phyloP scores from a whole-genome alignment of 345 rosid genomes.

The Durio zibethinus region DNA sequence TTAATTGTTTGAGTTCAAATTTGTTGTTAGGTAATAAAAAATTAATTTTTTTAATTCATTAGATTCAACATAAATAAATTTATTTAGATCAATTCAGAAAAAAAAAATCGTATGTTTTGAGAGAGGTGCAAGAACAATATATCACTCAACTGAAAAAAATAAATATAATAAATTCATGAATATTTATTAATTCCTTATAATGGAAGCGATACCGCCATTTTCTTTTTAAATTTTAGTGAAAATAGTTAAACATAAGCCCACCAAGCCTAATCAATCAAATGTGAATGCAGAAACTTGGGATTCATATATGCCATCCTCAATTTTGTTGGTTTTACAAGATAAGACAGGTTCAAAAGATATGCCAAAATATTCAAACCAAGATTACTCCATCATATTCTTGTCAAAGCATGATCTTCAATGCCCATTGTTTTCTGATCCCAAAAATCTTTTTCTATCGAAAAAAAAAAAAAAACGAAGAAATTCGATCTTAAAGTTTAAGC shows the following conservation, averaged over 20 bases:
- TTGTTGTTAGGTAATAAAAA: no score
- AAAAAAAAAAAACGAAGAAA: background rate
- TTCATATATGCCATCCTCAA: background rate
- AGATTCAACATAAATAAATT: no score
- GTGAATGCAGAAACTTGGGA: background rate
- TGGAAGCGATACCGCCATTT: background rate
- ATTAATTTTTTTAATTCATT: no score
- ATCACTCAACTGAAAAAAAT: no score
- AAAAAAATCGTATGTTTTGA: no score
- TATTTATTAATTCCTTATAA: no score
- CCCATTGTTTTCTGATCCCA: background rate
- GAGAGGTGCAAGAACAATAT: no score
- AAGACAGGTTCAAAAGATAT: background rate
- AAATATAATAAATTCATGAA: background rate
- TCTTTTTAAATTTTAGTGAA: background rate
- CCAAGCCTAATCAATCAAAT: background rate
- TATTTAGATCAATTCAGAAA: no score
- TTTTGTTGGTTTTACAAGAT: background rate
- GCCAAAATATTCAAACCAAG: background rate
- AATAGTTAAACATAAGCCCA: background rate
- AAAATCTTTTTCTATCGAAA: background rate
- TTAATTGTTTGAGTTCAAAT: no score
- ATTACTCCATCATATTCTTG: background rate
- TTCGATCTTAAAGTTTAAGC: background rate
- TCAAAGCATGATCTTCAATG: background rate